phyloP scores from a whole-genome alignment of 352 stramenopile genomes.

The Globisporangium parvum region DNA sequence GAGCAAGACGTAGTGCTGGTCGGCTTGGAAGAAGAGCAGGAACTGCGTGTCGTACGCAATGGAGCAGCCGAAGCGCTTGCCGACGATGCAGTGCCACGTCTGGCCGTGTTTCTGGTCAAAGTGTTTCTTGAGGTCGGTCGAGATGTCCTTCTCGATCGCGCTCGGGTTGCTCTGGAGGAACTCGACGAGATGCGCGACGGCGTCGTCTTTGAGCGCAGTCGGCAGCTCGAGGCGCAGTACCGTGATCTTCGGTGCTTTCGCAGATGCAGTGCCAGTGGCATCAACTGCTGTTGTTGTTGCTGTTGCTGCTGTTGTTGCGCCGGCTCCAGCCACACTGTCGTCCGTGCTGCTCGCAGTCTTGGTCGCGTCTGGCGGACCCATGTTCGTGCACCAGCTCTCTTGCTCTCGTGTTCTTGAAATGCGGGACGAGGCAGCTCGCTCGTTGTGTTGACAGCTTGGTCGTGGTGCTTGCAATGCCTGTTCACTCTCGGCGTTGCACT shows the following conservation, averaged over 20 bases:
- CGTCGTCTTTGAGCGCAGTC: constrained; percentile 69
- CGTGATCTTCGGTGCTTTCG: constrained; percentile 51
- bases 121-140: constrained; percentile 99
- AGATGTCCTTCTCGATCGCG: constrained; percentile 81
- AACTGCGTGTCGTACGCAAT: constrained; percentile 89
- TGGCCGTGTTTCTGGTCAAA: constrained; percentile 96
- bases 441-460: too few relatives aligned
- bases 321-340: constrained; percentile 10
- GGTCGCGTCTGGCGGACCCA: constrained; percentile 43
- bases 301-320: too few relatives aligned
- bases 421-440: too few relatives aligned
- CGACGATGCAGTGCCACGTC: constrained; percentile 94
- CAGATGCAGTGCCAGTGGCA: constrained; percentile 10
- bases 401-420: too few relatives aligned
- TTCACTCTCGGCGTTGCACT: too few relatives aligned
- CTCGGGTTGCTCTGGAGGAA: constrained; percentile 28
- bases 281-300: constrained; percentile 11
- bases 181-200: constrained; percentile 37
- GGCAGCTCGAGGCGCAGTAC: constrained; percentile 60
- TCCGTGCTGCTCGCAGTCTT: constrained; percentile 17
- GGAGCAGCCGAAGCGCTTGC: constrained; percentile 86
- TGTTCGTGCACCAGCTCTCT: too few relatives aligned
- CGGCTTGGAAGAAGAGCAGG: constrained; percentile 81
- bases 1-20: constrained; percentile 78
- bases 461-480: too few relatives aligned